Percentiles rank a stretch among this genome's conserved stretches.
These are phyloP conservation scores for Trifolium subterraneum DNA, from an alignment of 306 rosid species.

Conservation along the genomic window DNA sequence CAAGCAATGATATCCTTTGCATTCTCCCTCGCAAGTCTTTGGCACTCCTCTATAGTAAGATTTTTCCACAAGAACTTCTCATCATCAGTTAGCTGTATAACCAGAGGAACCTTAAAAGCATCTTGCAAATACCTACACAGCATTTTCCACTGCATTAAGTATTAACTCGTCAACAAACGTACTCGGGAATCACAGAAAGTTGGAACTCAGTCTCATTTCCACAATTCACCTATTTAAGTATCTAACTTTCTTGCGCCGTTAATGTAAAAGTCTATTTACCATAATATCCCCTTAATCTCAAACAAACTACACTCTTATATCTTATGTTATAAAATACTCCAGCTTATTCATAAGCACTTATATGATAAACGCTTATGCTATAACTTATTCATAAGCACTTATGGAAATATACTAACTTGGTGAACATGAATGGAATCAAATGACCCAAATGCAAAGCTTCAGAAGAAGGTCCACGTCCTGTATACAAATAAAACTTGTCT, in stretches of 20 bases:
- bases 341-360: too few relatives aligned
- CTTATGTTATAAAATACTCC: too few relatives aligned
- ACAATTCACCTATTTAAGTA: not conserved
- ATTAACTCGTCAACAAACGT: slow-evolving; percentile 38
- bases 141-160: slow-evolving; percentile 28
- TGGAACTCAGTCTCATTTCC: slow-evolving; percentile 9
- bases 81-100: slow-evolving; percentile 92
- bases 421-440: slow-evolving; percentile 91
- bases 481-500: slow-evolving; percentile 84
- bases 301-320: not conserved
- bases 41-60: slow-evolving; percentile 75
- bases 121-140: slow-evolving; percentile 88
- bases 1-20: slow-evolving; percentile 97
- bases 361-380: too few relatives aligned
- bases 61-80: slow-evolving; percentile 95
- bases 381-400: too few relatives aligned
- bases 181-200: slow-evolving; percentile 20
- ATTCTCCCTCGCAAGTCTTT: slow-evolving; percentile 87
- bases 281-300: not conserved
- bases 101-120: slow-evolving; percentile 91
- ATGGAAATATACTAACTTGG: slow-evolving; percentile 59
- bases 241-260: not conserved
- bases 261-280: not conserved
- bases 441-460: slow-evolving; percentile 96
- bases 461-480: slow-evolving; percentile 94